These are phyloP conservation scores for Globisporangium paddicum DNA, from an alignment of 352 stramenopile genomes.

Conservation along the genomic window DNA sequence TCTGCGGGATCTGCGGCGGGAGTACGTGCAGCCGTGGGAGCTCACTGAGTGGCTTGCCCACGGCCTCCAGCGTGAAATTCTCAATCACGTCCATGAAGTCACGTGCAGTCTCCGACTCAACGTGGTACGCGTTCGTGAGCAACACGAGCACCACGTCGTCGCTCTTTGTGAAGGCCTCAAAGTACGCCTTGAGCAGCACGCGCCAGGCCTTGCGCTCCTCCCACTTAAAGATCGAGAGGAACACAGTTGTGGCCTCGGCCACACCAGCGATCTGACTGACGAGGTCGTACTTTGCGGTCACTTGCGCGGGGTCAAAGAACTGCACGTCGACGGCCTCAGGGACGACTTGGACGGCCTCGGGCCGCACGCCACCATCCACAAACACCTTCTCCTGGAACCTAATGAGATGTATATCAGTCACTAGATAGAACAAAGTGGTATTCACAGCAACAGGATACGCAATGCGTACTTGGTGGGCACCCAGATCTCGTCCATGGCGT, in stretches of 20 bases:
- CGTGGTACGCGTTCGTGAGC: slow-evolving; percentile 88
- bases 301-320: slow-evolving; percentile 77
- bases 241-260: slow-evolving; percentile 61
- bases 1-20: slow-evolving; percentile 53
- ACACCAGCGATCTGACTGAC: slow-evolving; percentile 27
- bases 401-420: background rate
- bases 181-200: slow-evolving; percentile 84
- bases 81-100: slow-evolving; percentile 58
- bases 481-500: slow-evolving; percentile 93
- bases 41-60: slow-evolving; percentile 39
- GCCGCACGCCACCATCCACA: slow-evolving; percentile 44
- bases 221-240: slow-evolving; percentile 94
- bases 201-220: slow-evolving; percentile 91
- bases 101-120: slow-evolving; percentile 26
- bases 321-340: slow-evolving; percentile 86
- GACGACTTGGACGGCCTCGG: slow-evolving; percentile 63
- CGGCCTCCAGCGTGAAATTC: slow-evolving; percentile 39
- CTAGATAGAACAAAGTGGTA: too few species aligned
- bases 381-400: slow-evolving; percentile 81
- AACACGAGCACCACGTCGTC: slow-evolving; percentile 80
- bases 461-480: slow-evolving; percentile 67
- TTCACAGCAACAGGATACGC: background rate
- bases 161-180: slow-evolving; percentile 49
- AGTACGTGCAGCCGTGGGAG: slow-evolving; percentile 62
- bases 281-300: slow-evolving; percentile 47